These are phyloP conservation scores for Auricularia auricula-judae DNA, from an alignment of 768 basidiomycete genomes.

Conservation along the genomic window DNA sequence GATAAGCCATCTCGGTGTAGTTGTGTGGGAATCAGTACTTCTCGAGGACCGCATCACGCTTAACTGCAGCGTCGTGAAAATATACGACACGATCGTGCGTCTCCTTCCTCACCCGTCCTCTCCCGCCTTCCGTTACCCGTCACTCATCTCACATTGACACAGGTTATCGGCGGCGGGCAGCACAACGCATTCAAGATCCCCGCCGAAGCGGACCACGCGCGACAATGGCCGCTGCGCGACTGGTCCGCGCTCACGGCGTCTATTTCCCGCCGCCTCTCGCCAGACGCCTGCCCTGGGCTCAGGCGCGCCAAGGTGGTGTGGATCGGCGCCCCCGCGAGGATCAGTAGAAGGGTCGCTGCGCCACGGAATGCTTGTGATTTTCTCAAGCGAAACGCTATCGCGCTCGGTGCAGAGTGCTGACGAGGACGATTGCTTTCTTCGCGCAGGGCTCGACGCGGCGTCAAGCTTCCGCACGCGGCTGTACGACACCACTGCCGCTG, in stretches of 20 bases:
- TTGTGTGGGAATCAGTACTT: neutral
- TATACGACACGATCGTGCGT: neutral
- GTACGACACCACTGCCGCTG: neutral
- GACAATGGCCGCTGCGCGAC: neutral
- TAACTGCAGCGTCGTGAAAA: neutral
- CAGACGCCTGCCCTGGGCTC: neutral
- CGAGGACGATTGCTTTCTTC: neutral
- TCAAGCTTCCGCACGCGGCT: neutral
- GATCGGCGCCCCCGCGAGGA: neutral
- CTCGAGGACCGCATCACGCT: neutral
- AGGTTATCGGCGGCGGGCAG: neutral
- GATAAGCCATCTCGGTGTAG: neutral
- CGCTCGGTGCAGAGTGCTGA: neutral
- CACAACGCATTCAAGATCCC: neutral
- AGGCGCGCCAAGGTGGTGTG: neutral
- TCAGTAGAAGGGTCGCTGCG: neutral
- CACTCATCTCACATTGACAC: too few species aligned
- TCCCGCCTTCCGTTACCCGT: too few species aligned
- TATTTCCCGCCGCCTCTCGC: neutral
- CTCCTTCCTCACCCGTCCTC: too few species aligned
- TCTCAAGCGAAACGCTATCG: neutral
- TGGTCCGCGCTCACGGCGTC: neutral
- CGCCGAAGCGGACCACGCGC: neutral
- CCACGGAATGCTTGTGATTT: neutral
- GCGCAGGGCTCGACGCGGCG: neutral